phyloP scores from a whole-genome alignment of 2,329 filamentous ascomycete species.

The Fusarium paranaense region DNA sequence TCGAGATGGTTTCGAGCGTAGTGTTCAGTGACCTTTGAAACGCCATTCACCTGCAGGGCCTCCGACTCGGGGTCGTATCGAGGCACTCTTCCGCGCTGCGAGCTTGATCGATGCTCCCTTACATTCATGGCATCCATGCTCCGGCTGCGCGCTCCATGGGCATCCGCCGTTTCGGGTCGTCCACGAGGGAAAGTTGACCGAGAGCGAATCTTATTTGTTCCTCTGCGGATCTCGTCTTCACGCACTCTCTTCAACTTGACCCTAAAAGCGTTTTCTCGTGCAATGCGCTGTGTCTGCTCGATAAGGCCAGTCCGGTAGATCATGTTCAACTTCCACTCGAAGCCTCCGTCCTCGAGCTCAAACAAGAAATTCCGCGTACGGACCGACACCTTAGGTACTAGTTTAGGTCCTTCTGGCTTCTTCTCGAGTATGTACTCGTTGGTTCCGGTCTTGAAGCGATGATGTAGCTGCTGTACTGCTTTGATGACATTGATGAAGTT shows the following conservation, averaged over 20 bases:
- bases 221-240: constrained; percentile 73
- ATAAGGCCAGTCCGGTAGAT: constrained; percentile 91
- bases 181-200: constrained; percentile 62
- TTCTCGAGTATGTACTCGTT: constrained; percentile 92
- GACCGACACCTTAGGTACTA: constrained; percentile 86
- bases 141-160: constrained; percentile 62
- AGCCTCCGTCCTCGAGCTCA: constrained; percentile 94
- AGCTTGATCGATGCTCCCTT: constrained; percentile 46
- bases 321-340: constrained; percentile 95
- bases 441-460: constrained; percentile 88
- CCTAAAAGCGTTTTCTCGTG: constrained; percentile 89
- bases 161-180: constrained; percentile 45
- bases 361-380: constrained; percentile 86
- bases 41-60: constrained; percentile 72
- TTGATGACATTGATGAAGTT: constrained; percentile 91
- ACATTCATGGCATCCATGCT: constrained; percentile 62
- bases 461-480: constrained; percentile 88
- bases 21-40: constrained; percentile 77
- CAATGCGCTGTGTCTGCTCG: constrained; percentile 90
- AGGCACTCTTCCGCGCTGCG: constrained; percentile 59
- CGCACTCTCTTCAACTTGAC: constrained; percentile 88
- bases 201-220: constrained; percentile 64
- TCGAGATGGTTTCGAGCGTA: constrained; percentile 83
- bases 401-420: constrained; percentile 84
- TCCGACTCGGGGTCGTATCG: constrained; percentile 86